These are phyloP conservation scores for Plectosphaerella cucumerina DNA, from an alignment of 2,329 filamentous ascomycete species.

Conservation along the genomic window DNA sequence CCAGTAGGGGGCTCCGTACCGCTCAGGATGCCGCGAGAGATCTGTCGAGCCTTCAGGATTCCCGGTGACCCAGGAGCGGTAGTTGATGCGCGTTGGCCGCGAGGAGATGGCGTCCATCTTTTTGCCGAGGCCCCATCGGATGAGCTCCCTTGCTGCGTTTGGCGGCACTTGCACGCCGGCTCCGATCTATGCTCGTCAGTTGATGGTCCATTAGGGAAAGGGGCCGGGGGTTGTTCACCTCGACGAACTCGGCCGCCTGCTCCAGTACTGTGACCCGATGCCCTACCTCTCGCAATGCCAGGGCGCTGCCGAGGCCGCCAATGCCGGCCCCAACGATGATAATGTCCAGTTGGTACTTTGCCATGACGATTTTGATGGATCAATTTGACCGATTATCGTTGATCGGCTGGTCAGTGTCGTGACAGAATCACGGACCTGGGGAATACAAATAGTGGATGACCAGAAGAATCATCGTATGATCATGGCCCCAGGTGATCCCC, in stretches of 20 bases:
- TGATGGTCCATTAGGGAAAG: too few species aligned
- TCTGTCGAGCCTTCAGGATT: neutral
- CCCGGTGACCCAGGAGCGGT: neutral
- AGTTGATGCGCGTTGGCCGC: neutral
- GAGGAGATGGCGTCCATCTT: constrained; percentile 7
- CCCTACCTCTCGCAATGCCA: constrained; percentile 6
- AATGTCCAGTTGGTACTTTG: constrained; percentile 7
- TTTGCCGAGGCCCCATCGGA: constrained; percentile 13
- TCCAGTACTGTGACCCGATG: constrained; percentile 12
- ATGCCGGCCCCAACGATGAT: constrained; percentile 12
- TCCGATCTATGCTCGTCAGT: constrained; percentile 4
- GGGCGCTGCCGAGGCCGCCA: constrained; percentile 10
- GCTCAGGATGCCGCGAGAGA: neutral
- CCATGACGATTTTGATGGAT: neutral
- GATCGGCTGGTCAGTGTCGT: too few species aligned
- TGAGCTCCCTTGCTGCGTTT: constrained; percentile 9
- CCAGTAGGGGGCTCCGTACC: constrained; percentile 7
- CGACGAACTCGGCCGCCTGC: constrained; percentile 8
- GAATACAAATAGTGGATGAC: too few species aligned
- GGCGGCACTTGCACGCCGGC: constrained; percentile 14
- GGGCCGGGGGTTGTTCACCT: constrained; percentile 4
- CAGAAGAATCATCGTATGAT: too few species aligned
- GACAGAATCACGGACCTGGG: too few species aligned
- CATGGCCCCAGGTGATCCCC: too few species aligned
- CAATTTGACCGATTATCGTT: too few species aligned